Conservation (phyloP, 164 flowering plant genomes). For the Vitis labrusca region DNA sequence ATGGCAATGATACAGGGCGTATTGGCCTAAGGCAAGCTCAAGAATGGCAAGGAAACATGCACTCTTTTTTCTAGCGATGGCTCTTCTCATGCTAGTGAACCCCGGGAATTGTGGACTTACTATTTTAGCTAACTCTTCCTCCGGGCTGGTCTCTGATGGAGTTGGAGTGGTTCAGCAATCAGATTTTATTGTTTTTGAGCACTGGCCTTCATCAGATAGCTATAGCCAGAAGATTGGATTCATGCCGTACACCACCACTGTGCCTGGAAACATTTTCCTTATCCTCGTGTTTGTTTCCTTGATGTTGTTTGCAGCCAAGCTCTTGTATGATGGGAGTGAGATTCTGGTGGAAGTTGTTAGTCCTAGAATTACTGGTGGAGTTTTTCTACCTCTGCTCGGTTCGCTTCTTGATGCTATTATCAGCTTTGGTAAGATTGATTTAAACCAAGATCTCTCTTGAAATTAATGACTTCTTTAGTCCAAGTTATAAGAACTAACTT, state of each 20-base stretch:
- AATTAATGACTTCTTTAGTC: too few species aligned
- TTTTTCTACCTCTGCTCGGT: not conserved
- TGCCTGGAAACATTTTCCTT: not conserved
- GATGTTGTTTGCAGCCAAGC: not conserved
- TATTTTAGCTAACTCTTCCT: too few species aligned
- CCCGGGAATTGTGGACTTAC: too few species aligned
- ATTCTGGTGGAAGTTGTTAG: not conserved
- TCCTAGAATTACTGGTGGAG: not conserved
- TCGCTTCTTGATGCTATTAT: not conserved
- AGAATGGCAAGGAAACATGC: too few species aligned
- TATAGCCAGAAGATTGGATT: not conserved
- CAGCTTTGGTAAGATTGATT: not conserved
- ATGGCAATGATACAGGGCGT: too few species aligned
- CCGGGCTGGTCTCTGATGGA: not conserved
- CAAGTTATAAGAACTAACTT: too few species aligned
- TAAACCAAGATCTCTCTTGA: too few species aligned
- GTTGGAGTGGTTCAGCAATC: not conserved
- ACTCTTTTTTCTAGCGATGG: too few species aligned
- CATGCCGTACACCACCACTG: too few species aligned
- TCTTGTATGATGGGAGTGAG: not conserved
- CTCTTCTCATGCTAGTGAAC: too few species aligned
- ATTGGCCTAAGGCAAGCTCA: too few species aligned
- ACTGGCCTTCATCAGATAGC: too few species aligned
- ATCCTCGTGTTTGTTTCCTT: not conserved
- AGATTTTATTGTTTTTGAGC: not conserved